These are phyloP conservation scores for Lecanosticta acicola DNA, from an alignment of 2,329 filamentous ascomycete species.

Conservation along the genomic window DNA sequence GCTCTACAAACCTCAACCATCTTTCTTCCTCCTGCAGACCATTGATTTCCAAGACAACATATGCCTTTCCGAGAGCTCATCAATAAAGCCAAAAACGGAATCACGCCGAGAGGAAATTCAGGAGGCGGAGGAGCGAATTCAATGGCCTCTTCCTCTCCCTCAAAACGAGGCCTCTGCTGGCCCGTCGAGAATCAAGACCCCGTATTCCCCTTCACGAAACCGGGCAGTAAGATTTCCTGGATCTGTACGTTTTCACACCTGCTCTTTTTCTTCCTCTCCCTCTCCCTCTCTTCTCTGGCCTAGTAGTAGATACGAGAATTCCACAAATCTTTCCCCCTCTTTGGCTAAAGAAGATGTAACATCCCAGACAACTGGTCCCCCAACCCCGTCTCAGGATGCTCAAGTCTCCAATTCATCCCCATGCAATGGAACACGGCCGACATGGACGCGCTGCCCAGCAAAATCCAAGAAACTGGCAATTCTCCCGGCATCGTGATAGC, in stretches of 20 bases:
- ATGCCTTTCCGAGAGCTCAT: background rate
- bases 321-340: background rate
- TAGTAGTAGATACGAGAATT: too few relatives aligned
- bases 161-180: slow-evolving; percentile 33
- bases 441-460: slow-evolving; percentile 24
- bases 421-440: slow-evolving; percentile 33
- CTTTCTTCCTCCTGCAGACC: too few relatives aligned
- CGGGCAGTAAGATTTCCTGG: slow-evolving; percentile 31
- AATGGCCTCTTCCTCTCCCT: too few relatives aligned
- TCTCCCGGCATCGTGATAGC: slow-evolving; percentile 10
- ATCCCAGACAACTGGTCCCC: slow-evolving; percentile 30
- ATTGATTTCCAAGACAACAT: too few relatives aligned
- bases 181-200: slow-evolving; percentile 28
- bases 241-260: slow-evolving; percentile 17
- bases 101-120: too few relatives aligned
- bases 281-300: background rate
- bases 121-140: too few relatives aligned
- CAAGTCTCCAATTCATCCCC: slow-evolving; percentile 26
- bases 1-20: too few relatives aligned
- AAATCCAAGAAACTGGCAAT: slow-evolving; percentile 10
- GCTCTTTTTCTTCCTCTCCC: background rate
- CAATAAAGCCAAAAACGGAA: background rate
- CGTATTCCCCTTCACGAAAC: slow-evolving; percentile 29
- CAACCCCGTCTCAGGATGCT: slow-evolving; percentile 20
- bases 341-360: background rate